phyloP scores from a whole-genome alignment of 495 filamentous ascomycete species.

The Podospora bellae-mahoneyi region DNA sequence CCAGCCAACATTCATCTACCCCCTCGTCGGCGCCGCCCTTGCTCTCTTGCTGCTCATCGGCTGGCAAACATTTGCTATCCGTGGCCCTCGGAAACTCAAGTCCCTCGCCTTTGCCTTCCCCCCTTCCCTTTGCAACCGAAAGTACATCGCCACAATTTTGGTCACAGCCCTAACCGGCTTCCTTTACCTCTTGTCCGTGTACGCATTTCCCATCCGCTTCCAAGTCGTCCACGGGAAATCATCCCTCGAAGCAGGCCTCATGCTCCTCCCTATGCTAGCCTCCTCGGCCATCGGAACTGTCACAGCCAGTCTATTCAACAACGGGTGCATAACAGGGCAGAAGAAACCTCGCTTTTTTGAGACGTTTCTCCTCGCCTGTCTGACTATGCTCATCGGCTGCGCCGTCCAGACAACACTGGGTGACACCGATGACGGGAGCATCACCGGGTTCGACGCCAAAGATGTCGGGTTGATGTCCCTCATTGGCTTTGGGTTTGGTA shows the following conservation, averaged over 20 bases:
- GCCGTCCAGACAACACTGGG: constrained; percentile 36
- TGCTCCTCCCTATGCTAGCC: constrained; percentile 57
- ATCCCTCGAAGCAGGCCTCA: constrained; percentile 51
- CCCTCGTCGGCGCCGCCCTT: constrained; percentile 40
- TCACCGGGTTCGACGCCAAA: constrained; percentile 30
- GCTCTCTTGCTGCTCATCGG: constrained; percentile 42
- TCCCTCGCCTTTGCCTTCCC: constrained; percentile 25
- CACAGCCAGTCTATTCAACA: constrained; percentile 36
- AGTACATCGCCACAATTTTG: constrained; percentile 34
- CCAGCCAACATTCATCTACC: constrained; percentile 42
- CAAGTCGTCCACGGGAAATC: constrained; percentile 54
- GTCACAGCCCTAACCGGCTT: constrained; percentile 53
- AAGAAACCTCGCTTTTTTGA: constrained; percentile 34
- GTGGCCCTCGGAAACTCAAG: constrained; percentile 4
- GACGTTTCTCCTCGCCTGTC: constrained; percentile 34
- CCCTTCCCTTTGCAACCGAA: constrained; percentile 30
- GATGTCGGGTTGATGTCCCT: constrained; percentile 45
- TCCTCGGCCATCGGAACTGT: constrained; percentile 46
- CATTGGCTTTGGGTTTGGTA: constrained; percentile 47
- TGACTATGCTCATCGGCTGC: constrained; percentile 40
- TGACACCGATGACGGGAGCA: constrained; percentile 17
- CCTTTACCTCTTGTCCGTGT: constrained; percentile 53
- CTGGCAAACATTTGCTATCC: constrained; percentile 40
- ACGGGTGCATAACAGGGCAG: constrained; percentile 24
- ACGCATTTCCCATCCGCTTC: constrained; percentile 57